Evolutionary conservation across 176 grass and related monocot species (phyloP).

Genomic region (Eleusine indica): DNA sequence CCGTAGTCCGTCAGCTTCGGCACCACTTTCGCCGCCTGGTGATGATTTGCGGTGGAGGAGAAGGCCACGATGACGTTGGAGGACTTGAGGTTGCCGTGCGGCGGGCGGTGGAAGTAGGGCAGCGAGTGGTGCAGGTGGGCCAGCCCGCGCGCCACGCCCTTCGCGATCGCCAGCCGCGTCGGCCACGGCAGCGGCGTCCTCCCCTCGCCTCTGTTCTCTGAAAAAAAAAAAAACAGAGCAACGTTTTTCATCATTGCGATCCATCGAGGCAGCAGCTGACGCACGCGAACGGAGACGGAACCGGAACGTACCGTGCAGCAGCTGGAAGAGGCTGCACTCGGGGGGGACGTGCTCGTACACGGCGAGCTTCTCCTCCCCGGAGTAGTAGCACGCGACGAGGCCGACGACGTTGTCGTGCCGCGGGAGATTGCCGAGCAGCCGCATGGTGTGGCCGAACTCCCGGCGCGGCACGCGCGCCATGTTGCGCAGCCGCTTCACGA

Average conservation of each 20-base stretch:
- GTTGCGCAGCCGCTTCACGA: conserved; percentile 88
- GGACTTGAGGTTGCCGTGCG: conserved; percentile 91
- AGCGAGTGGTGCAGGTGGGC: conserved; percentile 70
- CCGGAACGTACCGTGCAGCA: conserved; percentile 66
- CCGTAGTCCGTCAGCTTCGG: conserved; percentile 85
- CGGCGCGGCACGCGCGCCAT: conserved; percentile 57
- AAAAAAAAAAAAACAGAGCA: too few relatives aligned
- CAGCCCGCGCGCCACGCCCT: conserved; percentile 69
- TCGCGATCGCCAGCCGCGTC: conserved; percentile 66
- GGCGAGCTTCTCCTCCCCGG: conserved; percentile 83
- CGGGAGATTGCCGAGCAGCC: conserved; percentile 74
- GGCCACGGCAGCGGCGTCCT: conserved; percentile 77
- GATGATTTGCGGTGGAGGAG: neutral
- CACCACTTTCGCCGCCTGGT: neutral
- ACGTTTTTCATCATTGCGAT: too few relatives aligned
- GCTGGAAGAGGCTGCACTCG: conserved; percentile 76
- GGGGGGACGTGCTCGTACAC: conserved; percentile 71
- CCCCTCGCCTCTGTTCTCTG: conserved; percentile 76
- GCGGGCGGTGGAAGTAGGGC: conserved; percentile 65
- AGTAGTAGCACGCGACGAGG: conserved; percentile 73
- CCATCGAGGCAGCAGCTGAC: neutral
- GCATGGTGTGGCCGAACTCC: conserved; percentile 80
- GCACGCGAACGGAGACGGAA: neutral
- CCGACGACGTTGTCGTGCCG: conserved; percentile 81
- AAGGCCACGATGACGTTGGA: conserved; percentile 71